phyloP scores from a whole-genome alignment of 345 rosid genomes.

The Erodium maritimum region DNA sequence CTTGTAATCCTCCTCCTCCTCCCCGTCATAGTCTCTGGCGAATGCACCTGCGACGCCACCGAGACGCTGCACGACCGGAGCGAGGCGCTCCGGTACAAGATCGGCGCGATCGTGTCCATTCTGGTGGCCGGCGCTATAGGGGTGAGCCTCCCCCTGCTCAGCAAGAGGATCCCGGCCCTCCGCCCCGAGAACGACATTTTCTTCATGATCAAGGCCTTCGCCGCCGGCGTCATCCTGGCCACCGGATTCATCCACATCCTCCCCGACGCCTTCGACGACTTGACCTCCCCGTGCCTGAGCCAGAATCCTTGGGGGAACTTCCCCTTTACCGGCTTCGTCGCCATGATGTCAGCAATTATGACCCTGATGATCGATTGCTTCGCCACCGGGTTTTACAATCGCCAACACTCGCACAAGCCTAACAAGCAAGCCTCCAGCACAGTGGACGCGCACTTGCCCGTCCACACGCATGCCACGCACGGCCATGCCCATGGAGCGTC shows the following conservation, averaged over 20 bases:
- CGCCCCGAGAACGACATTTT: constrained; percentile 42
- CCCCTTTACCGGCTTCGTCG: constrained; percentile 46
- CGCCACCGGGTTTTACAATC: constrained; percentile 33
- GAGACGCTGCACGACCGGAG: neutral
- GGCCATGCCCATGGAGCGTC: constrained; percentile 57
- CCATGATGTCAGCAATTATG: constrained; percentile 45
- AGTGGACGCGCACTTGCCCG: constrained; percentile 44
- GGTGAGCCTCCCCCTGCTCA: constrained; percentile 39
- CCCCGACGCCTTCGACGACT: constrained; percentile 42
- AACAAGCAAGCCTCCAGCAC: constrained; percentile 9
- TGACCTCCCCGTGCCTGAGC: constrained; percentile 38
- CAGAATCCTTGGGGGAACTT: constrained; percentile 40
- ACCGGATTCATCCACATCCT: constrained; percentile 59
- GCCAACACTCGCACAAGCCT: constrained; percentile 25
- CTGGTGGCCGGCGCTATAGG: constrained; percentile 43
- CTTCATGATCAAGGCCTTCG: constrained; percentile 53
- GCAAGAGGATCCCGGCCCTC: constrained; percentile 19
- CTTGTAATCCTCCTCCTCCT: constrained; percentile 8
- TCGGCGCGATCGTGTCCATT: constrained; percentile 34
- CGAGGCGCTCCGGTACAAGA: no score
- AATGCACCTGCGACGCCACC: constrained; percentile 16
- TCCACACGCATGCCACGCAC: constrained; percentile 53
- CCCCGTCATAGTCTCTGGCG: constrained; percentile 12
- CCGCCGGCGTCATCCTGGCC: constrained; percentile 57
- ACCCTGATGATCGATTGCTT: constrained; percentile 47